Evolutionary conservation across 768 basidiomycete genomes (phyloP).

Genomic region (Rhodotorula toruloides): DNA sequence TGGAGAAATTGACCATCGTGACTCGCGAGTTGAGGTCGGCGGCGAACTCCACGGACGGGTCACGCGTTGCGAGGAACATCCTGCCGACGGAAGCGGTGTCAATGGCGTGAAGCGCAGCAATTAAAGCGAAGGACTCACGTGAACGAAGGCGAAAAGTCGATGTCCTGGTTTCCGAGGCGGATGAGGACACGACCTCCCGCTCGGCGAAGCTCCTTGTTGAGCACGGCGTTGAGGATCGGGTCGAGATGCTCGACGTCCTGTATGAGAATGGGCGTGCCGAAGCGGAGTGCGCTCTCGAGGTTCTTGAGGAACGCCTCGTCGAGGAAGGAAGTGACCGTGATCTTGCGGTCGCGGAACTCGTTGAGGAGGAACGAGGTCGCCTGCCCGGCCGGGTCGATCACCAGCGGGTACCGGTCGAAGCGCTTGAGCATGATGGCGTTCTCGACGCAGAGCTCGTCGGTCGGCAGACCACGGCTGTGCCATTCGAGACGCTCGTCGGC

Average conservation of each 20-base stretch:
- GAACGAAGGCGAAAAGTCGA: slow-evolving; percentile 99
- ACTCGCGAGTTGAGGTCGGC: slow-evolving; percentile 93
- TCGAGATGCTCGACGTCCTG: slow-evolving; percentile 97
- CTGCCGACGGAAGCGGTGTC: not conserved
- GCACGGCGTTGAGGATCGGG: slow-evolving; percentile 91
- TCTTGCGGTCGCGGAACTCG: slow-evolving; percentile 92
- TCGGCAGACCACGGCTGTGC: slow-evolving; percentile 93
- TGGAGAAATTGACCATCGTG: slow-evolving; percentile 49
- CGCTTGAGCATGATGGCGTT: slow-evolving; percentile 99
- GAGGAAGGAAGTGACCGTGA: slow-evolving; percentile 95
- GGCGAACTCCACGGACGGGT: slow-evolving; percentile 95
- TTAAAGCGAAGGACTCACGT: slow-evolving; percentile 48
- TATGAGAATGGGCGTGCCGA: slow-evolving; percentile 93
- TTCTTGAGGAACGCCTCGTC: slow-evolving; percentile 99
- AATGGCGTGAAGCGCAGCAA: no score
- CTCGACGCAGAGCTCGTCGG: slow-evolving; percentile 91
- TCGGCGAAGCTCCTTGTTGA: slow-evolving; percentile 91
- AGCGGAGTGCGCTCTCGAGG: slow-evolving; percentile 94
- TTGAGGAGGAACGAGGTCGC: slow-evolving; percentile 90
- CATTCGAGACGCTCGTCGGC: slow-evolving; percentile 92
- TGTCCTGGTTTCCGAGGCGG: slow-evolving; percentile 92
- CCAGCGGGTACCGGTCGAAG: slow-evolving; percentile 93
- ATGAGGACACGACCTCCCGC: slow-evolving; percentile 97
- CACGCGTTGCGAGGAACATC: slow-evolving; percentile 96
- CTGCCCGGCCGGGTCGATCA: slow-evolving; percentile 97